Base-by-base conservation (phyloP, 495 filamentous ascomycete species). In the Chaetomium fimeti region DNA sequence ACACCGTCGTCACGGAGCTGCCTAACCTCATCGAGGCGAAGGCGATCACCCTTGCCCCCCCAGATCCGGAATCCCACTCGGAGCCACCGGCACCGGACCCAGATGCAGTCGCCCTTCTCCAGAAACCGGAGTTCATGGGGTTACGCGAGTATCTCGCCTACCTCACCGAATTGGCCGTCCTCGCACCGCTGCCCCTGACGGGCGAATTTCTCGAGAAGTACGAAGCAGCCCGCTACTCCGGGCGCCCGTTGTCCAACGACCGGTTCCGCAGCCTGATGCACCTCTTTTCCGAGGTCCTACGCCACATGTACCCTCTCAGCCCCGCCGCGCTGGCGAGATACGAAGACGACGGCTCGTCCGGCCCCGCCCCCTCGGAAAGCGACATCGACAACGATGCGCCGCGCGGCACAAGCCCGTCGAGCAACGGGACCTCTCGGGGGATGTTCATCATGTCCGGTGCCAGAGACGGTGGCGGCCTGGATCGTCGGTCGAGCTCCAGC, bases 1-100 rank as follows among this genome's bases (percentile, higher is more conserved):
- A 80, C 45, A 85, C 83, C 0, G 91, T 98, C n/a, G 84, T 98
- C 15, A 78, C 81, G 22, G 95, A 98, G 77, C 80, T 98, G 16
- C 90, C 93, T 2, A 89, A 96, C 69, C 81, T 98, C 25, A 92
- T 98, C 62, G 94, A 98, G 75, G 93, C 92, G 0, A 92, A 92
- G 76, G 94, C 92, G 8, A 87, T 94, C 15, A 89, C 91, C 1
- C 81, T 94, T 45, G 91, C 91, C 2, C 90, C 90, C 1, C 75
- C 82, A 0, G 88, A 92, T 61, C 76, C 78, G 6, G 64, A 70
- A 18, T 83, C 80, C 58, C 66, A 65, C 15, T 60, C 76, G 12
- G 67, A 79, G 3, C 76, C 76, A 28, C 76, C 79, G 8, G 38
- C 74, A 45, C 72, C 83, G 11, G 81, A 84, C 58, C 82, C 87